Base-by-base conservation (phyloP, 352 stramenopile genomes). In the Globisporangium takayamanum region DNA sequence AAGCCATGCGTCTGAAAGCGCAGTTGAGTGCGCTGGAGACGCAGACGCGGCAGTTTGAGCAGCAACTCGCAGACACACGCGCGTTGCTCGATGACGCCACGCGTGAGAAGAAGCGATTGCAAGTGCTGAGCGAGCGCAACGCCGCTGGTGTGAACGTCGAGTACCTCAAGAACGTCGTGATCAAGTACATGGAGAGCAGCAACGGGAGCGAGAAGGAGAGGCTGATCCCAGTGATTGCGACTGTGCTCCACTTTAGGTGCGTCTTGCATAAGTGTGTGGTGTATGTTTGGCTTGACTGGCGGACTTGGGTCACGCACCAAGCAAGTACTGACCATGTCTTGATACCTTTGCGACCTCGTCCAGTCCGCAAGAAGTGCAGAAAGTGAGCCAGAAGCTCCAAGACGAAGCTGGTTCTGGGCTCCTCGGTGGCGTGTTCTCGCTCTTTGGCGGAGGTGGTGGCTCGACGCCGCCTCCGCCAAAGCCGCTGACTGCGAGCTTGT, bases 151-250 rank as follows among this genome's bases (percentile, higher is more conserved):
- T 92, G 18, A 92, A 89, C 63, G 68, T 85, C 46, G 81, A 92
- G 84, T 94, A 94, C 57, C 53, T 94, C 41, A 92, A 89, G 60
- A 94, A 94, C 36, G 76, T 94, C 10, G 68, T 94, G 44, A 80
- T 94, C 60, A 94, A 94, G 72, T 94, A 88, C 72, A 85, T 94
- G 26, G 69, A 76, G 53, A 89, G 76, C 52, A 76, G 84, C 69
- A 86, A 88, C 22, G 61, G 76, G 20, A 83, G 67, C 37, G 81
- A 94, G 49, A 89, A 88, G 60, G 76, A 88, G 45, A 76, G 76
- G n/a, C 65, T 94, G 39, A 84, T 94, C 48, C 84, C 84, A 6
- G 84, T 94, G 26, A 85, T 94, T 58, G 68, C 78, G 4, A 88
- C 80, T 0, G 55, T 94, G 15, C 66, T 94, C 56, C 73, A 78